A percentile compares a stretch with the other conserved stretches of the same genome.
phyloP scores from a whole-genome alignment of 179 eudicot genomes.

The Patellifolia procumbens region DNA sequence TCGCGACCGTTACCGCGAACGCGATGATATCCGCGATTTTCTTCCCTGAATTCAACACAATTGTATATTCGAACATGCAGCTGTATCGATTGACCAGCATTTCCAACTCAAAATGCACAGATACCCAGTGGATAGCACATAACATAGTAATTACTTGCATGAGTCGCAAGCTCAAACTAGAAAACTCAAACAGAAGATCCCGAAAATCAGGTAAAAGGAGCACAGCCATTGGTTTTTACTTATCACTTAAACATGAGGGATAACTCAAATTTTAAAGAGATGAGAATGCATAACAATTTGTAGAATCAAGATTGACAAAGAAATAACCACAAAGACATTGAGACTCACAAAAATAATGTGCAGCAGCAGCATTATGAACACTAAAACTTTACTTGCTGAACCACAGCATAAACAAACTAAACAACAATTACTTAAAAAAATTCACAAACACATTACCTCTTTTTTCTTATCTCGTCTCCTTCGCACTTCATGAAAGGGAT shows the following conservation, averaged over 20 bases:
- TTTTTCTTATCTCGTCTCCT: conserved; percentile 79
- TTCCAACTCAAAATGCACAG: neutral
- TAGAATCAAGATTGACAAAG: neutral
- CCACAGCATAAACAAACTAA: neutral
- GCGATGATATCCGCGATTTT: no score
- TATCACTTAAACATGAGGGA: neutral
- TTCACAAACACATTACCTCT: conserved; percentile 51
- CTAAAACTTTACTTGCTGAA: neutral
- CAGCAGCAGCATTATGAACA: neutral
- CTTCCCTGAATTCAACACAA: neutral
- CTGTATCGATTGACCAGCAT: neutral
- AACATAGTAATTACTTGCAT: neutral
- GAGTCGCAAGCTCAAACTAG: neutral
- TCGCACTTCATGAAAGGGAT: conserved; percentile 91
- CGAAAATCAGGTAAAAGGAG: neutral
- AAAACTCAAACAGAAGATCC: neutral
- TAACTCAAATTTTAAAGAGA: neutral
- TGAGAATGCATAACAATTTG: neutral
- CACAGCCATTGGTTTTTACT: neutral
- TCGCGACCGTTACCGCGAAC: no score
- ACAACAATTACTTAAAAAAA: neutral
- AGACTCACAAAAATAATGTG: neutral
- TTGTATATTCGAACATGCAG: neutral
- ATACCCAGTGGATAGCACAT: neutral
- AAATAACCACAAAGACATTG: neutral